phyloP scores from a whole-genome alignment of 176 grass and related monocot species.

The Areca catechu region DNA sequence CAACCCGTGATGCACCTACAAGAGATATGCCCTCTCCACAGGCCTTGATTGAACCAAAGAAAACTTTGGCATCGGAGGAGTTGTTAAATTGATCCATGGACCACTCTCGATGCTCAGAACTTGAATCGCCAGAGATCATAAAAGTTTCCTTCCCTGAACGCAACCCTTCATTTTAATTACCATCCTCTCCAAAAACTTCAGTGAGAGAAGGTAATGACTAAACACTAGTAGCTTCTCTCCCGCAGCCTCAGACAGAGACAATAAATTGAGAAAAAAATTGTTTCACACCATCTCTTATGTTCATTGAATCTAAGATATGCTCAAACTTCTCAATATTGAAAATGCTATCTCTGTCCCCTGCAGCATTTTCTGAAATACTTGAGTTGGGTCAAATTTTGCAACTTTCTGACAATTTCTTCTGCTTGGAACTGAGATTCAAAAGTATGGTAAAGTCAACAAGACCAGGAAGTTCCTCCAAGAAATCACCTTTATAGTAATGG shows the following conservation, averaged over 20 bases:
- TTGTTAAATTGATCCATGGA: conserved; percentile 71
- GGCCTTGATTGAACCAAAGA: conserved; percentile 91
- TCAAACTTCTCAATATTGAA: conserved; percentile 44
- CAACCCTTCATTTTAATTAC: conserved; percentile 68
- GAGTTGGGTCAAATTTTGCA: conserved; percentile 63
- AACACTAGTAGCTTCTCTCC: conserved; percentile 86
- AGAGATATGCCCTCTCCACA: conserved; percentile 94
- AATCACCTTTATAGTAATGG: conserved; percentile 90
- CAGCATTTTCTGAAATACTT: conserved; percentile 57
- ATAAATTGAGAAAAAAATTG: conserved; percentile 79
- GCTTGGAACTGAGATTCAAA: conserved; percentile 54
- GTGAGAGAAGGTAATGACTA: conserved; percentile 71
- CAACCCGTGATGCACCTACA: conserved; percentile 69
- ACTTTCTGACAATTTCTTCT: conserved; percentile 42
- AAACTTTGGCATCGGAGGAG: conserved; percentile 70
- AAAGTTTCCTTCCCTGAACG: conserved; percentile 82
- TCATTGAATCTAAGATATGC: conserved; percentile 39
- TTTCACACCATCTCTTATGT: conserved; percentile 54
- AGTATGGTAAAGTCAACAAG: conserved; percentile 75
- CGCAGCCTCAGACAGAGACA: conserved; percentile 63
- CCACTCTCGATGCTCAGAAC: conserved; percentile 65
- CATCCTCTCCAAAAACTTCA: conserved; percentile 83
- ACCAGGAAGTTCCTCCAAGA: conserved; percentile 87
- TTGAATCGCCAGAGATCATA: conserved; percentile 63
- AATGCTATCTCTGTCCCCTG: conserved; percentile 41